A percentile compares a stretch with the other conserved stretches of the same genome.
phyloP scores from a whole-genome alignment of 2,329 filamentous ascomycete genomes.

The Zasmidium angulare region DNA sequence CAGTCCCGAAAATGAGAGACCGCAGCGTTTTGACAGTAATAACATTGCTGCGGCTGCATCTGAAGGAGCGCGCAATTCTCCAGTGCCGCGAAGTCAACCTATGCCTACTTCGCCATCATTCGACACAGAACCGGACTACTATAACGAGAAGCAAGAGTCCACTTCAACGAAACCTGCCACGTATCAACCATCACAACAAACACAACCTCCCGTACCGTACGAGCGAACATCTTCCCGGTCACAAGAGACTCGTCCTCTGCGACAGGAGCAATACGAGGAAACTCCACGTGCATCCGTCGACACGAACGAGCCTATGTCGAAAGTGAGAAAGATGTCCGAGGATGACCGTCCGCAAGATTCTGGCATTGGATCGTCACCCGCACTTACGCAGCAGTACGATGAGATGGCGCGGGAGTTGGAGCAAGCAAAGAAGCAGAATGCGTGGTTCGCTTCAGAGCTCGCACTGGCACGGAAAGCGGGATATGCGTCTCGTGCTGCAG shows the following conservation, averaged over 20 bases:
- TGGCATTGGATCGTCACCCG: constrained; percentile 61
- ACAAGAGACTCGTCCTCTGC: constrained; percentile 30
- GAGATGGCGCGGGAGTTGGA: constrained; percentile 85
- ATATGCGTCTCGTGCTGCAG: constrained; percentile 65
- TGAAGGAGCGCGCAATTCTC: constrained; percentile 10
- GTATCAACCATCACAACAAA: constrained; percentile 33
- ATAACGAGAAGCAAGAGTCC: constrained; percentile 12
- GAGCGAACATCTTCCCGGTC: constrained; percentile 19
- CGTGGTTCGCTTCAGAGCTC: constrained; percentile 95
- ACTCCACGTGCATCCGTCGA: constrained; percentile 27
- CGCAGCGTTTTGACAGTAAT: constrained; percentile 26
- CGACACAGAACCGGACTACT: constrained; percentile 12
- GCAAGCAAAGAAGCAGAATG: constrained; percentile 78
- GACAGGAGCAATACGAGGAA: constrained; percentile 19
- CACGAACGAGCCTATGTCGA: constrained; percentile 25
- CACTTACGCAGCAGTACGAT: constrained; percentile 65
- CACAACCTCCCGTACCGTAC: constrained; percentile 1
- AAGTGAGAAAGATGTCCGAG: constrained; percentile 29
- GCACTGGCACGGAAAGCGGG: constrained; percentile 88
- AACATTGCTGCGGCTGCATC: constrained; percentile 13
- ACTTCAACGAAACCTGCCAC: constrained; percentile 30
- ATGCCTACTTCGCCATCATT: constrained; percentile 23
- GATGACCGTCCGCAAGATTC: constrained; percentile 58
- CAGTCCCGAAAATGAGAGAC: constrained; percentile 32
- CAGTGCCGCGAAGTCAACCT: constrained; percentile 15